Evolutionary conservation across 2,329 filamentous ascomycete genomes (phyloP).

Genomic region (Ophiostoma sp.): DNA sequence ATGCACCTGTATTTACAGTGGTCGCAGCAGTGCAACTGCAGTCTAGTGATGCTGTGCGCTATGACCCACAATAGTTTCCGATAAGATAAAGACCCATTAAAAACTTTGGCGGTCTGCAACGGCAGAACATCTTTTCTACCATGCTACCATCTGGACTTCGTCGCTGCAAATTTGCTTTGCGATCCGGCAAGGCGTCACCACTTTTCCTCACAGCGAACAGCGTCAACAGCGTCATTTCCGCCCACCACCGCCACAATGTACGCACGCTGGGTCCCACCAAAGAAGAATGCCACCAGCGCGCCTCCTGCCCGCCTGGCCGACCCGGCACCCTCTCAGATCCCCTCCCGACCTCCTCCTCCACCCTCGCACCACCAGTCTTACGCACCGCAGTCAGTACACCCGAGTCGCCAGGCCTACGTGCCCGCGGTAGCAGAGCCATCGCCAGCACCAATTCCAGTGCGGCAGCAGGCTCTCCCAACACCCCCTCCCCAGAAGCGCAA

Average conservation of each 20-base stretch:
- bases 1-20: not conserved
- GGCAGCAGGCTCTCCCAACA: slow-evolving; percentile 11
- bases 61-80: not conserved
- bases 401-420: not conserved
- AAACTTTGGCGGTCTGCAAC: slow-evolving; percentile 23
- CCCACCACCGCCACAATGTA: slow-evolving; percentile 29
- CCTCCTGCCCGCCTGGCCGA: not conserved
- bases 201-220: not conserved
- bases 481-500: slow-evolving; percentile 23
- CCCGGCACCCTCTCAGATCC: not conserved
- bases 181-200: not conserved
- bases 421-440: not conserved
- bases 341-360: slow-evolving; percentile 5
- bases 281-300: slow-evolving; percentile 25
- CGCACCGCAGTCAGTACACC: not conserved
- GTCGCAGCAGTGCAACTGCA: not conserved
- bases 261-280: slow-evolving; percentile 37
- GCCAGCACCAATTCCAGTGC: slow-evolving; percentile 24
- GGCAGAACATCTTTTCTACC: slow-evolving; percentile 20
- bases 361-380: not conserved
- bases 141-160: not conserved
- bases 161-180: not conserved
- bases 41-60: not conserved
- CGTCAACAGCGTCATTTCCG: too few relatives aligned
- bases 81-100: slow-evolving; percentile 21